Evolutionary conservation across 371 early-diverging fungal genomes (phyloP).

Genomic region (Rhizomucor miehei): DNA sequence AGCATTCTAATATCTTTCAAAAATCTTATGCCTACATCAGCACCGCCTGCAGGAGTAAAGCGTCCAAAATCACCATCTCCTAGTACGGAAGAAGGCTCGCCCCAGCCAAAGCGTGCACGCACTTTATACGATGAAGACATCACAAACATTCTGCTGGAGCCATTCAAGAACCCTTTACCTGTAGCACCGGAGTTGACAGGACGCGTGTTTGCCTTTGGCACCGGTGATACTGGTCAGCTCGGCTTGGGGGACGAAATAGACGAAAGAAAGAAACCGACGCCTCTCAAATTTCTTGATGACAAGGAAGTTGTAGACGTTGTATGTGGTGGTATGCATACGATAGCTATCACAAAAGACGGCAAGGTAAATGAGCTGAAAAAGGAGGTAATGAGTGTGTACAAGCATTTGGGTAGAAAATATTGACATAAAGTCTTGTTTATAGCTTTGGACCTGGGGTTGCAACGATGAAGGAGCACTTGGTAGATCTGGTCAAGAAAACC

Average conservation of each 20-base stretch:
- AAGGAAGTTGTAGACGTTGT: slow-evolving; percentile 70
- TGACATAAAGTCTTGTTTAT: not conserved
- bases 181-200: slow-evolving; percentile 31
- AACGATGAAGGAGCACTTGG: slow-evolving; percentile 98
- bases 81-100: too few species aligned
- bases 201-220: slow-evolving; percentile 89
- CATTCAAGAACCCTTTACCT: too few species aligned
- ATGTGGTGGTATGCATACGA: slow-evolving; percentile 90
- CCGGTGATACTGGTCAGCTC: slow-evolving; percentile 93
- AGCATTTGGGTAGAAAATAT: too few species aligned
- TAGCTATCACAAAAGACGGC: slow-evolving; percentile 77
- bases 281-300: slow-evolving; percentile 61
- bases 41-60: too few species aligned
- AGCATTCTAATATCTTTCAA: too few species aligned
- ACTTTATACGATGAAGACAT: too few species aligned
- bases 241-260: slow-evolving; percentile 85
- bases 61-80: too few species aligned
- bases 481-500: slow-evolving; percentile 77
- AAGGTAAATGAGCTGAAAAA: slow-evolving; percentile 47
- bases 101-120: too few species aligned
- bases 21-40: too few species aligned
- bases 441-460: slow-evolving; percentile 95
- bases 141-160: too few species aligned
- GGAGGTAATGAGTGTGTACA: not conserved
- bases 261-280: slow-evolving; percentile 72